Evolutionary conservation across 108 stramenopile genomes (phyloP).

Genomic region (Skeletonema menzelii): DNA sequence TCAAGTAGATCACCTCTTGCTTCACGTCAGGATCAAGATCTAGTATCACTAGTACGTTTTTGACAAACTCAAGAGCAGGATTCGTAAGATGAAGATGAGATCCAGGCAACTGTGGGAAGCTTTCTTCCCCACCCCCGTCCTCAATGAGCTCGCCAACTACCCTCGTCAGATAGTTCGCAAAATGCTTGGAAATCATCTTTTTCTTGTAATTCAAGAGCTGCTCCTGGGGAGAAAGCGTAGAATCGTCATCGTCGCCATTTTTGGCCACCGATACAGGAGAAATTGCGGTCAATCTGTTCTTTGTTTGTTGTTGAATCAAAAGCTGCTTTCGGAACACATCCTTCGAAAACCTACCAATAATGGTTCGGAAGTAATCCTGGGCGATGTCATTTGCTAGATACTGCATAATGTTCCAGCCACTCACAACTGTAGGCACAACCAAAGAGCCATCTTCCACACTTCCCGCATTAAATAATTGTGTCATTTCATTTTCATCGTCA

Average conservation of each 20-base stretch:
- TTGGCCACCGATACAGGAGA: slow-evolving; percentile 41
- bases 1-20: slow-evolving; percentile 81
- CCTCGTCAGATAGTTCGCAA: slow-evolving; percentile 73
- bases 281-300: slow-evolving; percentile 21
- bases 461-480: slow-evolving; percentile 31
- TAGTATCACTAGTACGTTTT: slow-evolving; percentile 84
- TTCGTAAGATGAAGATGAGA: slow-evolving; percentile 54
- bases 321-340: slow-evolving; percentile 77
- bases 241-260: slow-evolving; percentile 28
- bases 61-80: slow-evolving; percentile 95
- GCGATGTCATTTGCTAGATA: slow-evolving; percentile 80
- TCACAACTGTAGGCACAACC: slow-evolving; percentile 80
- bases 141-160: slow-evolving; percentile 82
- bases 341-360: slow-evolving; percentile 81
- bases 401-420: slow-evolving; percentile 86
- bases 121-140: slow-evolving; percentile 54
- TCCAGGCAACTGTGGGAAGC: slow-evolving; percentile 67
- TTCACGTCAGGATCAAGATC: slow-evolving; percentile 83
- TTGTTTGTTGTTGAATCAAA: slow-evolving; percentile 49
- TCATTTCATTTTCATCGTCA: slow-evolving; percentile 53
- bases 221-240: slow-evolving; percentile 47
- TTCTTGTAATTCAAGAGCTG: slow-evolving; percentile 71
- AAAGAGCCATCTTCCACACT: slow-evolving; percentile 11
- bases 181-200: slow-evolving; percentile 79
- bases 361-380: slow-evolving; percentile 82